Evolutionary conservation across 345 rosid species (phyloP).

Genomic region (Corchorus olitorius): DNA sequence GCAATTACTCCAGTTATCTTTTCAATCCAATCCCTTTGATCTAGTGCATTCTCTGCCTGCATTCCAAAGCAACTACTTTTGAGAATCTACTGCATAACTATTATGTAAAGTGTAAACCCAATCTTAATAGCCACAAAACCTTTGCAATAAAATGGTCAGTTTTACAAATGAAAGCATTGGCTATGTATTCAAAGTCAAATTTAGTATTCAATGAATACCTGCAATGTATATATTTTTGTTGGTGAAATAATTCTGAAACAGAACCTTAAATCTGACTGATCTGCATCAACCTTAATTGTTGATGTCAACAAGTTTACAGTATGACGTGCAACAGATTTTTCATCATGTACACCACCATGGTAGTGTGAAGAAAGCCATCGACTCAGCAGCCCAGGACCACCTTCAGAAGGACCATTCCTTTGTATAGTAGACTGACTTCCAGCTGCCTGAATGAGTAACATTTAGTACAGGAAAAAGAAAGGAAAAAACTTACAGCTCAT

Average conservation of each 20-base stretch:
- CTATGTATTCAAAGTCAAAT: slow-evolving; percentile 15
- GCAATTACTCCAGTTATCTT: slow-evolving; percentile 80
- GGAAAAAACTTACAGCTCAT: slow-evolving; percentile 11
- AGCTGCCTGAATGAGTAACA: slow-evolving; percentile 45
- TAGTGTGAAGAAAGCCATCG: slow-evolving; percentile 84
- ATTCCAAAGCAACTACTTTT: slow-evolving; percentile 25
- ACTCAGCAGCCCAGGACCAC: slow-evolving; percentile 63
- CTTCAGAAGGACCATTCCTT: slow-evolving; percentile 51
- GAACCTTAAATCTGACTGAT: slow-evolving; percentile 78
- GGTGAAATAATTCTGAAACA: slow-evolving; percentile 82
- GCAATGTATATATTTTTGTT: slow-evolving; percentile 61
- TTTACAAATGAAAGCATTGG: neutral
- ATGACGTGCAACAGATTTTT: slow-evolving; percentile 73
- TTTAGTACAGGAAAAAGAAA: slow-evolving; percentile 23
- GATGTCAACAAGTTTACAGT: slow-evolving; percentile 76
- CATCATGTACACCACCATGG: slow-evolving; percentile 72
- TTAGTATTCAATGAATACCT: slow-evolving; percentile 41
- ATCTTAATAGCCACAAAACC: slow-evolving; percentile 2
- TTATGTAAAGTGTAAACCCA: neutral
- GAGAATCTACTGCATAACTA: neutral
- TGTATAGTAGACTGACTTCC: slow-evolving; percentile 56
- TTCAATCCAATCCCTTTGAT: slow-evolving; percentile 88
- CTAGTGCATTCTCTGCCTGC: slow-evolving; percentile 83
- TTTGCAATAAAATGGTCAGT: neutral
- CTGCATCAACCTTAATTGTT: slow-evolving; percentile 76